Conservation (phyloP, 345 rosid genomes). For the Cardiospermum halicacabum region DNA sequence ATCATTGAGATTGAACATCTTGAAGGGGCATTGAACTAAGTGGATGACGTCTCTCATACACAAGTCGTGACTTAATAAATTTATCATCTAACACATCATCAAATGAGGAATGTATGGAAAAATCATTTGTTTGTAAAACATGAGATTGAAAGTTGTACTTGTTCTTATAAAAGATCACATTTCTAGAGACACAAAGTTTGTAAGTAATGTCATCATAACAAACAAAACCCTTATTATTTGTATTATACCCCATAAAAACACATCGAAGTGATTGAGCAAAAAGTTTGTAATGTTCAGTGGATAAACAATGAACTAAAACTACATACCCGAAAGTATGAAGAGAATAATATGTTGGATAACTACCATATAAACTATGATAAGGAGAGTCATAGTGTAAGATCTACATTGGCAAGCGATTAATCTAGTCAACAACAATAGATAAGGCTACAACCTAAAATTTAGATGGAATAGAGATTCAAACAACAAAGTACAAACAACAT, state of each 20-base stretch:
- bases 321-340: neutral
- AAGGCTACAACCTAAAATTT: too few species aligned
- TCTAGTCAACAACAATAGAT: neutral
- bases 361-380: neutral
- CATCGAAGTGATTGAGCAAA: neutral
- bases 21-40: neutral
- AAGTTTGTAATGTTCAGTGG: neutral
- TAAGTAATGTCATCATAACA: neutral
- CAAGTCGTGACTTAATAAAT: neutral
- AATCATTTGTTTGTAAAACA: neutral
- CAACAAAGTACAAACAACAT: neutral
- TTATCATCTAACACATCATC: neutral
- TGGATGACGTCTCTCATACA: neutral
- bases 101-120: neutral
- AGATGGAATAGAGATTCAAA: neutral
- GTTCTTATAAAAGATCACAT: neutral
- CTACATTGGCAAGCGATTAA: neutral
- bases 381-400: neutral
- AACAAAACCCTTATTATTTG: neutral
- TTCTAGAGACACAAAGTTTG: neutral
- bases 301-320: neutral
- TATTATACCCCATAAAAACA: neutral
- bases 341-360: neutral
- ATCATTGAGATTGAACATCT: too few species aligned
- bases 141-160: neutral